Percentiles rank a stretch among this genome's conserved stretches.
Evolutionary conservation across 805 yeast genomes (phyloP).

Genomic region (Soucietia sequanensis): DNA sequence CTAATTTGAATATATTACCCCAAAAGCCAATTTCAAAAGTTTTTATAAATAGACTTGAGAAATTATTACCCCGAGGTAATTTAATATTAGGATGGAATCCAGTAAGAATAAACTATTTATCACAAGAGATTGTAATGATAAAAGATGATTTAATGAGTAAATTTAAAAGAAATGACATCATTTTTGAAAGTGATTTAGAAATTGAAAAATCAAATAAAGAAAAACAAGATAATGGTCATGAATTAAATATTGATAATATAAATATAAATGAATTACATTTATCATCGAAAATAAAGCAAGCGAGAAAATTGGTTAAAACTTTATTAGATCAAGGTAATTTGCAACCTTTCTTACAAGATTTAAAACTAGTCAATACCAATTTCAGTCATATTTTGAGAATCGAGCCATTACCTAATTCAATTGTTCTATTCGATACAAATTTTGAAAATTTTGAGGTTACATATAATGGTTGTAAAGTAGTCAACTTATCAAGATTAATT

Average conservation of each 20-base stretch:
- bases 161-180: slow-evolving; percentile 66
- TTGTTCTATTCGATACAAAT: slow-evolving; percentile 65
- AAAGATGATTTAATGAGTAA: slow-evolving; percentile 74
- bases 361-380: slow-evolving; percentile 67
- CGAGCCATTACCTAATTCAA: slow-evolving; percentile 72
- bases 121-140: slow-evolving; percentile 77
- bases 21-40: slow-evolving; percentile 66
- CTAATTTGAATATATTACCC: slow-evolving; percentile 48
- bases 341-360: slow-evolving; percentile 68
- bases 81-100: slow-evolving; percentile 66
- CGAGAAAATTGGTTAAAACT: slow-evolving; percentile 74
- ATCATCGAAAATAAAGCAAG: slow-evolving; percentile 51
- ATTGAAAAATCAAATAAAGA: slow-evolving; percentile 25
- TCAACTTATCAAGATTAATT: slow-evolving; percentile 58
- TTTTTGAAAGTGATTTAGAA: slow-evolving; percentile 44
- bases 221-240: slow-evolving; percentile 18
- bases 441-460: slow-evolving; percentile 72
- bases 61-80: slow-evolving; percentile 37
- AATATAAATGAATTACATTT: slow-evolving; percentile 19
- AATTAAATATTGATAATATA: slow-evolving; percentile 15
- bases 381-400: slow-evolving; percentile 67
- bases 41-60: slow-evolving; percentile 65
- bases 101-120: slow-evolving; percentile 66
- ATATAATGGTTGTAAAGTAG: slow-evolving; percentile 77
- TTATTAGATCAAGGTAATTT: slow-evolving; percentile 83